Base-by-base conservation (phyloP, 1,284 basidiomycete genomes). In the Bondarzewia mesenterica region DNA sequence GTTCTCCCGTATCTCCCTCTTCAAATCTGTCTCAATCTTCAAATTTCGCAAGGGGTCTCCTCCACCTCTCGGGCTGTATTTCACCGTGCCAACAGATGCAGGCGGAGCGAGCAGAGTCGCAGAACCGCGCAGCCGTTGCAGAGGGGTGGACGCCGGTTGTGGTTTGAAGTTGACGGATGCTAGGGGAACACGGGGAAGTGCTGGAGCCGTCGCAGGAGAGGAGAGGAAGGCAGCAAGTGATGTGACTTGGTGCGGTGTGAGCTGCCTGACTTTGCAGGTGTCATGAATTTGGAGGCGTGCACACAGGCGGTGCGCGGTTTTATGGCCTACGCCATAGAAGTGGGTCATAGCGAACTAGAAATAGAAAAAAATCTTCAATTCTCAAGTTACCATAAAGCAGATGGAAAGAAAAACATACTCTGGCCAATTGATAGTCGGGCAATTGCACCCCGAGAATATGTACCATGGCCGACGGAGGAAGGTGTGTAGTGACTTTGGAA, bases 251-350 rank as follows among this genome's bases (percentile, higher is more conserved):
- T 77, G 71, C 22, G 89, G 82, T 10, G 85, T 82, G 22, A 95
- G 72, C 59, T 89, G 78, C 45, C 76, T 76, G 52, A 95, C 78
- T 63, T 80, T 82, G 65, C 85, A 83, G 48, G 74, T 74, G 71
- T 87, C 80, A 66, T 95, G 91, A 51, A 95, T 83, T 60, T 87
- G 85, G 40, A 93, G 77, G 50, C 93, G 87, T 4, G 93, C 90
- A 65, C 93, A 94, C 27, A 95, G 74, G 25, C 84, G 83, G 48
- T 78, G 74, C 10, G 92, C 80, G 7, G 81, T 88, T 54, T 76
- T 71, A 54, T 75, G 77, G 12, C 87, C 88, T 59, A 95, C 74
- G 32, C 92, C 92, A 62, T 92, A 90, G 66, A 94, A 91, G 50
- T 75, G 72, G 10, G 83, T 89, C 55, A 95, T 68, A 12, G 91